Base-by-base conservation (phyloP, 2,329 filamentous ascomycete genomes). In the Aspergillus aculeatinus region DNA sequence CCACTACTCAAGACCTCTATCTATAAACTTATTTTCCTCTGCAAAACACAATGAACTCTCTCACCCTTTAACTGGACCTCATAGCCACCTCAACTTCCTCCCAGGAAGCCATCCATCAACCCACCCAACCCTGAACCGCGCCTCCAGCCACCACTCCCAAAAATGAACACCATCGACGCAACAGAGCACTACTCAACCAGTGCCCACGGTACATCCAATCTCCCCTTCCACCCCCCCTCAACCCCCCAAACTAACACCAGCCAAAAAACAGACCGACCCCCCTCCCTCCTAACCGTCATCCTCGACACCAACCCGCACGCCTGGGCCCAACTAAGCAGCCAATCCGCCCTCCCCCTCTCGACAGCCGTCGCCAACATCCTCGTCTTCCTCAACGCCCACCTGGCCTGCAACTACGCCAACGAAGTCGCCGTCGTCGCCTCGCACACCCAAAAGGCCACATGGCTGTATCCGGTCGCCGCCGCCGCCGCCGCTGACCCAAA, bases 281-380 rank as follows among this genome's bases (percentile, higher is more conserved):
- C 95, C 0, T 96, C 94, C 14, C 87, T 99, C 39, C 87, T 97
- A 55, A 89, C 92, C 67, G 88, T 99, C 70, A 84, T 99, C 71
- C 85, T 99, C 79, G 95, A 99, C 80, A 97, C 94, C 27, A 99
- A 99, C 74, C 95, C 95, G 2, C 90, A 93, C 68, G 93, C 95
- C 68, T 96, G 95, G 95, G 87, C 91, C 6, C 83, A 91, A 61
- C 85, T 98, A 9, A 29, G 27, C 33, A 35, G 10, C 49, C 82
- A 88, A 62, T 50, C 57, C 59, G 85, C 85, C 33, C 87, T 98
- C 7, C 87, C 94, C 29, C 85, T 99, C 62, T 90, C 90, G 53
- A 89, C 89, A 70, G 92, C 92, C 62, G 82, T 99, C 61, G 91
- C 94, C 63, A 89, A 94, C 77, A 85, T 98, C 64, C 88, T 98